Evolutionary conservation across 306 rosid genomes (phyloP), one percentile per base, ranked within the genome.

Genomic region (Prunus kanzakura): DNA sequence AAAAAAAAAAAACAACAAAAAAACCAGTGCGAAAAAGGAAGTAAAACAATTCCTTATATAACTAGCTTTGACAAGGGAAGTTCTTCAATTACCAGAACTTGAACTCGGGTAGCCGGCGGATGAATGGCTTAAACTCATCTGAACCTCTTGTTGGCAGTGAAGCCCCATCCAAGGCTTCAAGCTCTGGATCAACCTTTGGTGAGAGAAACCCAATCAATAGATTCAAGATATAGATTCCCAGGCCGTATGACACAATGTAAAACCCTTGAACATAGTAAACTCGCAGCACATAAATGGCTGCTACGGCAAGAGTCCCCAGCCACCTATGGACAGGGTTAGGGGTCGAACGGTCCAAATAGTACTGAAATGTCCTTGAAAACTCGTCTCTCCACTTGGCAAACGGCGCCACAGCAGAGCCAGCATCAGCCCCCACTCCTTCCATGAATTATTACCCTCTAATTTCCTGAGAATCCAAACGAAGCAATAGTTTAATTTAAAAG

Each of bases 51-150:
- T 41, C 67, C 30, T 19, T 0, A 43, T 16, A 76, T 32, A 69
- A 64, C 18, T 57, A 74, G 16, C 12, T 64, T 35, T 72, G 22
- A 63, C 2, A 29, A 50, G 70, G 50, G 74, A 54, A 80, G 62
- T 47, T 2, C 14, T 25, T 54, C 64, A 14, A 25, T 76, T 90
- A 90, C 96, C 96, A 90, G 73, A 90, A 90, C 81, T 88, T 88
- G 74, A 90, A 90, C 88, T 90, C 96, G 1, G 96, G 92, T 73
- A 88, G 92, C 72, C 96, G 89, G 69, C 92, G 96, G 62, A 86
- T 81, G 70, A 90, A 90, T 14, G 96, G 96, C 76, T 73, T 88
- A 72, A 90, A 90, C 83, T 90, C 96, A 66, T 90, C 93, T 2
- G 87, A 86, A 14, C 87, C 92, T 69, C 67, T 79, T 6, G 88